Evolutionary conservation across 768 basidiomycete species (phyloP).

Genomic region (Grammothele lineata): DNA sequence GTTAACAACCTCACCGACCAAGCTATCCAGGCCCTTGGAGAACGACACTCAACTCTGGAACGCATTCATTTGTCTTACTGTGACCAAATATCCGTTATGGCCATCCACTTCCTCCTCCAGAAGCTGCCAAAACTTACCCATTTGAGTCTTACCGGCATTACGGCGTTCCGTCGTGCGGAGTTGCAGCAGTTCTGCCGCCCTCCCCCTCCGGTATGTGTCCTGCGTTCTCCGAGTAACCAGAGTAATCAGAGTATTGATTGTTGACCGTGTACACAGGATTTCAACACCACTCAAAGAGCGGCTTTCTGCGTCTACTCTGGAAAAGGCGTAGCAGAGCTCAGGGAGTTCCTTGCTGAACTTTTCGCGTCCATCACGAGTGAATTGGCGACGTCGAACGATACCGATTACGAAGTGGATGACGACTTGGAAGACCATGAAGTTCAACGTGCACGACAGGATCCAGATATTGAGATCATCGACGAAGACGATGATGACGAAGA

Average conservation of each 20-base stretch:
- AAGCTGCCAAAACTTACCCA: slow-evolving; percentile 90
- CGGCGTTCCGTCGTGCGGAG: slow-evolving; percentile 80
- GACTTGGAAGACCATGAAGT: slow-evolving; percentile 3
- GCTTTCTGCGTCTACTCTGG: slow-evolving; percentile 98
- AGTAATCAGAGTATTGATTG: no score
- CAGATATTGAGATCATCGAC: slow-evolving; percentile 20
- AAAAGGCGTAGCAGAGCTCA: slow-evolving; percentile 78
- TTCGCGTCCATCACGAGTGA: slow-evolving; percentile 73
- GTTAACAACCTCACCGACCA: slow-evolving; percentile 92
- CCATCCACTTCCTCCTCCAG: slow-evolving; percentile 85
- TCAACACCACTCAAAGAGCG: slow-evolving; percentile 81
- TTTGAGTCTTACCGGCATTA: slow-evolving; percentile 95
- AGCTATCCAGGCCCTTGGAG: slow-evolving; percentile 83
- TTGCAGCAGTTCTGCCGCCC: slow-evolving; percentile 87
- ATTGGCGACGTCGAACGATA: slow-evolving; percentile 43
- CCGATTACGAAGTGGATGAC: slow-evolving; percentile 33
- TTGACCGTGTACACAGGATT: slow-evolving; percentile 63
- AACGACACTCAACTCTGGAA: slow-evolving; percentile 83
- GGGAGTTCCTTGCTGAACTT: slow-evolving; percentile 71
- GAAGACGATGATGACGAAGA: slow-evolving; percentile 28
- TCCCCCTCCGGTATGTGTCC: slow-evolving; percentile 70
- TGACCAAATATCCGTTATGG: slow-evolving; percentile 89
- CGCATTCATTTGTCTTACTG: slow-evolving; percentile 97
- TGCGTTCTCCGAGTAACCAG: no score
- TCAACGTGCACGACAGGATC: background rate